Evolutionary conservation across 2,329 filamentous ascomycete genomes (phyloP), one percentile per base, ranked within the genome.

Genomic region (Alternaria sp.): DNA sequence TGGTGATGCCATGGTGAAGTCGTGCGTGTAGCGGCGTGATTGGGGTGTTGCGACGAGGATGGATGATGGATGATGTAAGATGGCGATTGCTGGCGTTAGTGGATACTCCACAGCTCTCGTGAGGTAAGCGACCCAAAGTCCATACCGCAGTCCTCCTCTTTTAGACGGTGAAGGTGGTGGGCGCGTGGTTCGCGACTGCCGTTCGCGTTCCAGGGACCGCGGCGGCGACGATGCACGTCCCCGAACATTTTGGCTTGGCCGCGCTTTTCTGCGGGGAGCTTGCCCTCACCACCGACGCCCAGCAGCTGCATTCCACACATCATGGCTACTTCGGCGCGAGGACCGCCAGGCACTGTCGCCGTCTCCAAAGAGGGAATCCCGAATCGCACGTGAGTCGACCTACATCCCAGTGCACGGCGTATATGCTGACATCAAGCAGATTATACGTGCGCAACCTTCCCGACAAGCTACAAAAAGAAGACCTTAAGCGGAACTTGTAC

Each of bases 371-470:
- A 73, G 44, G 68, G 63, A 4, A 56, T 65, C 3, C 74, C 76
- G 5, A 80, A 79, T 55, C 69, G 74, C 55, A 80, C 78, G 77
- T 79, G 66, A 62, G 77, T 67, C 15, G n/a, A 1, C 8, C n/a
- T 19, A 10, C 7, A 30, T 12, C 40, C 21, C 23, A 17, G 2
- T 26, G 43, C 50, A n/a, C 10, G 44, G 7, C 50, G n/a, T 45
- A 71, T 68, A 30, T 62, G 11, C 66, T 73, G 40, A 73, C 57
- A 15, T 11, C 56, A 28, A 26, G 25, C 73, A 96, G 93, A 10
- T 87, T 99, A 67, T 99, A 98, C 78, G 87, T 97, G 73, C 91
- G 89, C 56, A 97, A 97, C 74, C 87, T 99, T 3, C 93, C 93
- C 21, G 88, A 93, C 65, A 97, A 97, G 83, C 88, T 98, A 67